Base-by-base conservation (phyloP, 805 yeast species). In the Nakazawaea laoshanensis region DNA sequence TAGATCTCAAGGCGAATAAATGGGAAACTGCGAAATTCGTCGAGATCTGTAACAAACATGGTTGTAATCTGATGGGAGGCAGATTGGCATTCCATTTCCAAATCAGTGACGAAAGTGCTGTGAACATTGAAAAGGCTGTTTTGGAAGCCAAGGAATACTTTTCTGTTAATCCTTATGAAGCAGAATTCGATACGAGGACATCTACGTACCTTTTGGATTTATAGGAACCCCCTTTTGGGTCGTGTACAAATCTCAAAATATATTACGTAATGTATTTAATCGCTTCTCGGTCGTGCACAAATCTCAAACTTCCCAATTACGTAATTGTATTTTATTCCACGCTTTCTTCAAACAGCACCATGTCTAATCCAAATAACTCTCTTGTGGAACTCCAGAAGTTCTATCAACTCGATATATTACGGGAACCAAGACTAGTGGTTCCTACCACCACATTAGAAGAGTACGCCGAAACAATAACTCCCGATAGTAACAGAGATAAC, bases 51-150 rank as follows among this genome's bases (percentile, higher is more conserved):
- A 52, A 60, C 27, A 71, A 80, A 45, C 61, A 74, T 48, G 70
- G 72, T 27, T 65, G 87, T 36, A 76, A 70, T 43, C 55, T 79
- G 23, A 67, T 68, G 70, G 86, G 87, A 31, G 76, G 76, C 32
- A 70, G 96, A 49, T 57, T 88, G 29, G 84, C 94, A 2, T 79
- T 87, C 65, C 95, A 84, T 45, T 76, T 72, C 51, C 87, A 78
- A 55, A 68, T 65, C 37, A 54, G 73, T 17, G 59, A 60, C 14
- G 71, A 65, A 28, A 65, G 80, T 14, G 53, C 77, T 30, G 79
- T 70, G 33, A 61, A 59, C 29, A 60, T 81, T 30, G 78, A 77
- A 47, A 47, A 49, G 27, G 78, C 79, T 2, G 53, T 82, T 13
- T 44, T 61, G 24, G 86, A 79, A 49, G 62, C 78, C 24, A 64